These are phyloP conservation scores for Cordyceps cicadae DNA, from an alignment of 2,329 filamentous ascomycete genomes.

Conservation along the genomic window DNA sequence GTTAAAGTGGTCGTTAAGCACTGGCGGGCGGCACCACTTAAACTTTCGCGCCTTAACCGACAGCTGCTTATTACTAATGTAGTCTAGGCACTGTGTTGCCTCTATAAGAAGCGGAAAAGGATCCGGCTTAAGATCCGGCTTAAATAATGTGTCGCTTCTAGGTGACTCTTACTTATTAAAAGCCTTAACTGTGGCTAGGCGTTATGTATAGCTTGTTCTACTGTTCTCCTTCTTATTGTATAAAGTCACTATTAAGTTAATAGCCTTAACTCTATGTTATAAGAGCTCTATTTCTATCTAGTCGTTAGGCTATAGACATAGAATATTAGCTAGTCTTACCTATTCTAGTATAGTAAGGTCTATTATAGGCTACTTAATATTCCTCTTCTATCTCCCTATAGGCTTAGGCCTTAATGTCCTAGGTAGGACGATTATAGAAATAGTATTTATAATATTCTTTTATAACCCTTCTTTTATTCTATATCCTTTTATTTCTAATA, in stretches of 20 bases:
- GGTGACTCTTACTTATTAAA: not conserved
- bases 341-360: conserved; percentile 17
- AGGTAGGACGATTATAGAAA: conserved; percentile 17
- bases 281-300: conserved; percentile 14
- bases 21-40: not conserved
- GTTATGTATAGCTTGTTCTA: conserved; percentile 9
- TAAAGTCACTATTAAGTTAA: conserved; percentile 17
- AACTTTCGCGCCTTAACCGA: conserved; percentile 10
- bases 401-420: conserved; percentile 21
- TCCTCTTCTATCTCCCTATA: conserved; percentile 16
- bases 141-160: not conserved
- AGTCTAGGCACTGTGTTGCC: conserved; percentile 15
- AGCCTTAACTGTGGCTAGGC: not conserved
- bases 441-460: conserved; percentile 19
- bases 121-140: conserved; percentile 4
- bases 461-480: conserved; percentile 14
- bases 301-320: conserved; percentile 14
- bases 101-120: conserved; percentile 16
- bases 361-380: conserved; percentile 16
- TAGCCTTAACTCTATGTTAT: conserved; percentile 13
- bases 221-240: conserved; percentile 18
- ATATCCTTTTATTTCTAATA: conserved; percentile 17
- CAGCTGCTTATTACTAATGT: conserved; percentile 14
- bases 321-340: conserved; percentile 14
- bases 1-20: not conserved